Evolutionary conservation across 768 basidiomycete species (phyloP).

Genomic region (Inosperma sp.): DNA sequence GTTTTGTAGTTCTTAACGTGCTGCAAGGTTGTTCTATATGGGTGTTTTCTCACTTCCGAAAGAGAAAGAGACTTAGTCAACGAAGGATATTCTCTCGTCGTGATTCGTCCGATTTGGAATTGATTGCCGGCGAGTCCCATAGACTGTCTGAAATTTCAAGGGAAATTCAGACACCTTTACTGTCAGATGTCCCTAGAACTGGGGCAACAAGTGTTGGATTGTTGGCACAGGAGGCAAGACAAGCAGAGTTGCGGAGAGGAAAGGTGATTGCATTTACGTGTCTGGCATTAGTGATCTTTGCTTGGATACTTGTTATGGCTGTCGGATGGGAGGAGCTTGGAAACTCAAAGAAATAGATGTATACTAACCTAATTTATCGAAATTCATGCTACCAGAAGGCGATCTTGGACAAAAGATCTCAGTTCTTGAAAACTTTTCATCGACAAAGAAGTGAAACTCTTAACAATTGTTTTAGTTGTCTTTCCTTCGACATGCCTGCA

Average conservation of each 20-base stretch:
- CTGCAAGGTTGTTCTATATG: constrained; percentile 51
- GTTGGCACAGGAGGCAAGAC: constrained; percentile 8
- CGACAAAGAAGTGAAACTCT: too few species aligned
- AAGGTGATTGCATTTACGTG: constrained; percentile 43
- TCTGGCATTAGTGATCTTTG: constrained; percentile 39
- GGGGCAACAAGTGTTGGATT: neutral
- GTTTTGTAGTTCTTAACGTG: constrained; percentile 53
- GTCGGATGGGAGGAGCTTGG: constrained; percentile 57
- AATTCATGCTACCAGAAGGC: too few species aligned
- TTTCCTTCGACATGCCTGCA: too few species aligned
- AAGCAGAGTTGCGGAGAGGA: constrained; percentile 44
- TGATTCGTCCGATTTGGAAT: neutral
- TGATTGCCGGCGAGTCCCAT: neutral
- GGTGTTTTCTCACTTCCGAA: constrained; percentile 46
- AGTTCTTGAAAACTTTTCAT: too few species aligned
- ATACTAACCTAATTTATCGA: too few species aligned
- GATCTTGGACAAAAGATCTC: too few species aligned
- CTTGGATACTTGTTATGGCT: constrained; percentile 62
- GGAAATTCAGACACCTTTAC: constrained; percentile 2
- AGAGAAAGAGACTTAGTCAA: constrained; percentile 30
- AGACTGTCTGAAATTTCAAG: neutral
- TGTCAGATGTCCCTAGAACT: neutral
- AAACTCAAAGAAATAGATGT: too few species aligned
- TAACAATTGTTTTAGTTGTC: too few species aligned
- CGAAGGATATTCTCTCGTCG: neutral